These are phyloP conservation scores for Myxozyma monticola DNA, from an alignment of 805 yeast species.

Conservation along the genomic window DNA sequence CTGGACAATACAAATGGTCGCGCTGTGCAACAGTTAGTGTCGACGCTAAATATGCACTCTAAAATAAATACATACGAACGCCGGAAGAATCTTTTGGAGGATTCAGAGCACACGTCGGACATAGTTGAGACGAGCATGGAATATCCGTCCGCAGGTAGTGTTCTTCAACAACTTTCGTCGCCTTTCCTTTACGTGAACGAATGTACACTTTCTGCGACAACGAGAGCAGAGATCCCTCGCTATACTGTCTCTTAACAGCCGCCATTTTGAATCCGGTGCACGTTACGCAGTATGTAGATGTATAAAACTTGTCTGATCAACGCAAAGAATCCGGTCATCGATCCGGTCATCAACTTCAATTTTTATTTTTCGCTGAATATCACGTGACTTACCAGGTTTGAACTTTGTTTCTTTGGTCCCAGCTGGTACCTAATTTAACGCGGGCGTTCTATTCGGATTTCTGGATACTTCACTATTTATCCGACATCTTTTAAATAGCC, in stretches of 20 bases:
- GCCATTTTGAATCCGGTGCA: neutral
- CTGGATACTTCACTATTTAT: too few species aligned
- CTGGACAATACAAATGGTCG: constrained; percentile 66
- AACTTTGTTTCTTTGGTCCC: too few species aligned
- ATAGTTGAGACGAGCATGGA: constrained; percentile 79
- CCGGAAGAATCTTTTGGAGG: constrained; percentile 56
- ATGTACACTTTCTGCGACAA: constrained; percentile 70
- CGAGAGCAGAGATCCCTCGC: constrained; percentile 8
- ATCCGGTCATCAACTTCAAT: too few species aligned
- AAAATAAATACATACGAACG: constrained; percentile 4
- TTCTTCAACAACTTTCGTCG: constrained; percentile 88
- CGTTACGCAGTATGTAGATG: neutral
- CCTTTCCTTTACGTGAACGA: constrained; percentile 79
- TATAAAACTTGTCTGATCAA: neutral
- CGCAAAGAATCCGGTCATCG: too few species aligned
- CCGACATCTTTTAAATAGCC: too few species aligned
- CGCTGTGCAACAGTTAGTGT: neutral
- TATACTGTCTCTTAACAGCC: constrained; percentile 3
- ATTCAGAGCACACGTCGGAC: constrained; percentile 59
- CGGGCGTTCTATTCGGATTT: too few species aligned
- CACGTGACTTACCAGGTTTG: too few species aligned
- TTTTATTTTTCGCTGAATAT: too few species aligned
- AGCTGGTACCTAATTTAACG: too few species aligned
- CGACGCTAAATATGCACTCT: too few species aligned
- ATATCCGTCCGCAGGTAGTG: constrained; percentile 91